Base-by-base conservation (phyloP, 257 asterid species). In the Salvia hispanica region DNA sequence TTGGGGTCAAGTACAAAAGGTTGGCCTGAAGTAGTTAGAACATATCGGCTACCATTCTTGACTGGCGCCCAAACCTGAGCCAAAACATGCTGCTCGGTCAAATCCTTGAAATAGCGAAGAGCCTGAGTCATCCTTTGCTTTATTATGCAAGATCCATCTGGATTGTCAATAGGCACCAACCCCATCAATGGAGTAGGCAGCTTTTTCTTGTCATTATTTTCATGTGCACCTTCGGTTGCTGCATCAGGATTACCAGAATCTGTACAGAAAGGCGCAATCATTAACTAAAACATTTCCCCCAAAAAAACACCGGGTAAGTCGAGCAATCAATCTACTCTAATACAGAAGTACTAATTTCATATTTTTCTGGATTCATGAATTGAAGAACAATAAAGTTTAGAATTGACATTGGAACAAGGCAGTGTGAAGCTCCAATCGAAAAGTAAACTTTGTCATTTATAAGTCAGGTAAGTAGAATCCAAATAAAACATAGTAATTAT, bases 21-120 rank as follows among this genome's bases (percentile, higher is more conserved):
- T 44, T 92, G 96, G 61, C 95, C 96, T 10, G 89, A 87, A 44
- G 98, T 92, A 68, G 98, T 89, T 77, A 92, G 95, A 70, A 92
- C 79, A 72, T 80, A 78, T 18, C 91, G 88, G 61, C 84, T 81
- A 10, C 95, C 89, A 67, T 73, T 80, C 78, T 83, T 92, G 51
- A 92, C 94, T 12, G 96, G 98, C 4, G 96, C 96, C 96, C 98
- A 92, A 28, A 92, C 84, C 82, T 92, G 98, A 69, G 96, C 98
- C 74, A 92, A 77, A 54, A 92, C 86, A 69, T 86, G 95, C 69
- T 87, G 90, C 73, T 84, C 88, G 0, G 95, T 80, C 64, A 82
- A 83, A 39, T 85, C 96, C 73, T 89, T 92, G 74, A 92, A 87
- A 89, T 80, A 78, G 39, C 98, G 84, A 74, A 92, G 95, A 33